A percentile compares a stretch with the other conserved stretches of the same genome.
Conservation (phyloP, 2,329 filamentous ascomycete species). For the Fusarium phyllophilum region DNA sequence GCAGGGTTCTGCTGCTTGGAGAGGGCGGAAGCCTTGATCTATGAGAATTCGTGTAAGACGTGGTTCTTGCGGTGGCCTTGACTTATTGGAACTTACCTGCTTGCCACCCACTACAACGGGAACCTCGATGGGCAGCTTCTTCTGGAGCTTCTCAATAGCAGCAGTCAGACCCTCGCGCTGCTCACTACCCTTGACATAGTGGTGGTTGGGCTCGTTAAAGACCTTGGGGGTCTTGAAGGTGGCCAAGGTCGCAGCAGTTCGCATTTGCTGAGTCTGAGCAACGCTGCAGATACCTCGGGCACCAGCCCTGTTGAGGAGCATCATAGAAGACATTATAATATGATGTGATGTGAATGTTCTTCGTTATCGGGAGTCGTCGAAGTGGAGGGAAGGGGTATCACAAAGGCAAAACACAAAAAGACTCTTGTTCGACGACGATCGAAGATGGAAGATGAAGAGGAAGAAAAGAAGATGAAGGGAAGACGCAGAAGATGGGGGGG, state of each 20-base stretch:
- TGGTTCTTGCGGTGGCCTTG: background rate
- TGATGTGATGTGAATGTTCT: constrained; percentile 1
- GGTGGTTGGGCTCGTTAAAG: constrained; percentile 95
- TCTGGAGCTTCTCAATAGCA: constrained; percentile 76
- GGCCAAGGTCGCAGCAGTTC: constrained; percentile 70
- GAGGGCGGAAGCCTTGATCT: constrained; percentile 74
- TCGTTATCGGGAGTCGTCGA: constrained; percentile 30
- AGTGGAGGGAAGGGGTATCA: constrained; percentile 34
- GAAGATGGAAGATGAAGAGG: constrained; percentile 25
- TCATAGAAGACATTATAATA: constrained; percentile 49
- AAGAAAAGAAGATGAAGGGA: background rate
- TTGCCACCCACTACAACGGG: constrained; percentile 87
- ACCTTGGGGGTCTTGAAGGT: constrained; percentile 89
- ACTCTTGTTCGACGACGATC: constrained; percentile 26
- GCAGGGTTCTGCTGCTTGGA: constrained; percentile 84
- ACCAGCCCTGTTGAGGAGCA: constrained; percentile 49
- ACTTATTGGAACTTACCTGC: constrained; percentile 63
- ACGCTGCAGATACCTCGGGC: constrained; percentile 47
- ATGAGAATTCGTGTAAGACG: constrained; percentile 21
- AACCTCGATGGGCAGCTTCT: constrained; percentile 77
- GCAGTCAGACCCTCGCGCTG: constrained; percentile 81
- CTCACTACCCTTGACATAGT: constrained; percentile 84
- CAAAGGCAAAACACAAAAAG: constrained; percentile 20
- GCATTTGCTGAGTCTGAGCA: constrained; percentile 45
- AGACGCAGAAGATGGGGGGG: background rate